Evolutionary conservation across 2,329 filamentous ascomycete genomes (phyloP).

Genomic region (Xylaria sp.): DNA sequence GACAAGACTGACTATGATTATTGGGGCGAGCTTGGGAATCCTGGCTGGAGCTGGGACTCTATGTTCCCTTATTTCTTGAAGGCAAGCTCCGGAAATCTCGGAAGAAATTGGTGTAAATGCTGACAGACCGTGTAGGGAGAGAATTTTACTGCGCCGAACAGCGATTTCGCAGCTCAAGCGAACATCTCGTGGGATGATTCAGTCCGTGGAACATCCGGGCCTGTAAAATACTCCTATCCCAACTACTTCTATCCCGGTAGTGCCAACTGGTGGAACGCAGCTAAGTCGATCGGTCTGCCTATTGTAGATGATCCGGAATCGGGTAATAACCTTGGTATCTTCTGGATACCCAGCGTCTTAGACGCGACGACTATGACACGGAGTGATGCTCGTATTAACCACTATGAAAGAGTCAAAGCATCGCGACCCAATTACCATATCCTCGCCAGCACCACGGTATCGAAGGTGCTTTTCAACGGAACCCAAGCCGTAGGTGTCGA

Average conservation of each 20-base stretch:
- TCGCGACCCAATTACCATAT: slow-evolving; percentile 69
- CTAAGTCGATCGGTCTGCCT: slow-evolving; percentile 41
- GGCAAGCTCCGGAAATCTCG: slow-evolving; percentile 41
- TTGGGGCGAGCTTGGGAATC: slow-evolving; percentile 51
- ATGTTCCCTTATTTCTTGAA: slow-evolving; percentile 57
- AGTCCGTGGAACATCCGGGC: slow-evolving; percentile 47
- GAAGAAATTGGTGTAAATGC: neutral
- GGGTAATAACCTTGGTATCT: slow-evolving; percentile 45
- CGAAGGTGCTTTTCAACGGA: slow-evolving; percentile 64
- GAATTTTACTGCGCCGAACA: slow-evolving; percentile 46
- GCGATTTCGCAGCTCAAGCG: slow-evolving; percentile 40
- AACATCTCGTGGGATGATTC: slow-evolving; percentile 48
- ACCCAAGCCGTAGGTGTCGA: slow-evolving; percentile 69
- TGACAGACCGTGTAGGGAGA: slow-evolving; percentile 42
- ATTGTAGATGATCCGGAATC: slow-evolving; percentile 42
- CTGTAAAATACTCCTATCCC: slow-evolving; percentile 49
- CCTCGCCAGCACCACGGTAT: slow-evolving; percentile 66
- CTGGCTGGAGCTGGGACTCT: slow-evolving; percentile 51
- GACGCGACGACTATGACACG: slow-evolving; percentile 49
- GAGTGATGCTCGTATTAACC: slow-evolving; percentile 47
- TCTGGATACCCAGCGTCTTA: slow-evolving; percentile 47
- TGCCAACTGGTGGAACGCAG: slow-evolving; percentile 48
- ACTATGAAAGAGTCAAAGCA: slow-evolving; percentile 46
- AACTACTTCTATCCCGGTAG: slow-evolving; percentile 50
- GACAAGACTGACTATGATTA: slow-evolving; percentile 49